A percentile compares a stretch with the other conserved stretches of the same genome.
Evolutionary conservation across 2,329 filamentous ascomycete genomes (phyloP).

Genomic region (Penicillium sp.): DNA sequence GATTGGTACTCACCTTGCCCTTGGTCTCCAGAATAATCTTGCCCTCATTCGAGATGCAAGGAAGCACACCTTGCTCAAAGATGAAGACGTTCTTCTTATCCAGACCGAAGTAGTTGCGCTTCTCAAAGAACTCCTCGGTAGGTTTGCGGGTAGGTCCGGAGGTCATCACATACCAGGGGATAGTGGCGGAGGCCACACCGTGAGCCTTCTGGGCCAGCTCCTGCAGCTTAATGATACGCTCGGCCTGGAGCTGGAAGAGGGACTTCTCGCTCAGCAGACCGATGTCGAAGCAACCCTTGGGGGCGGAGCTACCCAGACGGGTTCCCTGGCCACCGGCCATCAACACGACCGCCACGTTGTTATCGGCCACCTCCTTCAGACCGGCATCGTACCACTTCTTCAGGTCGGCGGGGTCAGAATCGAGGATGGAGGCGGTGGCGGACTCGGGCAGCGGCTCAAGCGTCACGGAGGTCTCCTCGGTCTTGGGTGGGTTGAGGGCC

Average conservation of each 20-base stretch:
- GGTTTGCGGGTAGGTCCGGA: constrained; percentile 89
- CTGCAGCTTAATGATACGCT: constrained; percentile 88
- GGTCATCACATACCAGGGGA: constrained; percentile 99
- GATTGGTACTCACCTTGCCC: constrained; percentile 62
- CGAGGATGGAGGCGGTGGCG: constrained; percentile 86
- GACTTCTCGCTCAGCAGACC: constrained; percentile 91
- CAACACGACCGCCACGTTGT: constrained; percentile 81
- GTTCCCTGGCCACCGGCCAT: constrained; percentile 98
- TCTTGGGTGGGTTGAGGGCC: constrained; percentile 76
- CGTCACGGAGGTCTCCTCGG: constrained; percentile 53
- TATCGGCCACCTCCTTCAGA: constrained; percentile 67
- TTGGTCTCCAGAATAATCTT: constrained; percentile 95
- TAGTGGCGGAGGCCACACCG: constrained; percentile 63
- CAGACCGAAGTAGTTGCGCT: constrained; percentile 90
- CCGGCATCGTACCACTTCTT: constrained; percentile 80
- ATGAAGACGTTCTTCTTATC: constrained; percentile 83
- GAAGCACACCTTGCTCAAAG: constrained; percentile 96
- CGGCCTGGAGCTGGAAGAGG: constrained; percentile 95
- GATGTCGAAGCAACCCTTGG: constrained; percentile 98
- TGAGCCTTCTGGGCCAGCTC: constrained; percentile 74
- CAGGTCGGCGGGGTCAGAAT: constrained; percentile 78
- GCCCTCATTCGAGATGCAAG: constrained; percentile 95
- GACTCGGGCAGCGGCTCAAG: constrained; percentile 88
- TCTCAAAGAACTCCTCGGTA: constrained; percentile 90
- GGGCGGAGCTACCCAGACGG: constrained; percentile 87